Evolutionary conservation across 2,329 filamentous ascomycete species (phyloP).

Genomic region (Anisogramma anomala): DNA sequence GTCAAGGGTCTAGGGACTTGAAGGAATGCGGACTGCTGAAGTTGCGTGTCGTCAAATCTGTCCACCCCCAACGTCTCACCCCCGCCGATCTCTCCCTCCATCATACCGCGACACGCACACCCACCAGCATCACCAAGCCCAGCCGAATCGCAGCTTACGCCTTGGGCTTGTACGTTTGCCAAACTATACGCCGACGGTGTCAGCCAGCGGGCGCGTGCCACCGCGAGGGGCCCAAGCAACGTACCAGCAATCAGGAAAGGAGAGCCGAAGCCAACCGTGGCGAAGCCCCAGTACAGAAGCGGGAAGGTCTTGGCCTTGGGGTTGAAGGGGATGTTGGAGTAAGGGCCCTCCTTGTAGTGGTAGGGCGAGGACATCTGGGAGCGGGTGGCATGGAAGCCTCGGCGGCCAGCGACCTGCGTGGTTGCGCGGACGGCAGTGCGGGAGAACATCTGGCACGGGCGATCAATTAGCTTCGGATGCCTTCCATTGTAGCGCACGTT

Average conservation of each 20-base stretch:
- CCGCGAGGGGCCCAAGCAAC: conserved; percentile 24
- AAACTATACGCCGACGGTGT: conserved; percentile 28
- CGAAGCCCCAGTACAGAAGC: conserved; percentile 69
- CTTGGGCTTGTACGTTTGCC: conserved; percentile 38
- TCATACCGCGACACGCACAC: conserved; percentile 5
- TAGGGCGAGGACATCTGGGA: conserved; percentile 77
- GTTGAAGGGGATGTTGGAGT: conserved; percentile 95
- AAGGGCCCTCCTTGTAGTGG: conserved; percentile 96
- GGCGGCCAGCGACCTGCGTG: conserved; percentile 51
- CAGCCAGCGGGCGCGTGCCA: conserved; percentile 9
- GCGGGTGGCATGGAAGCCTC: conserved; percentile 87
- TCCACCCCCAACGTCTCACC: conserved; percentile 4
- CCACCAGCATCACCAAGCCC: neutral
- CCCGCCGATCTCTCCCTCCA: conserved; percentile 7
- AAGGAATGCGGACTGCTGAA: conserved; percentile 14
- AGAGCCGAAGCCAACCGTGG: conserved; percentile 43
- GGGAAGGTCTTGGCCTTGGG: conserved; percentile 78
- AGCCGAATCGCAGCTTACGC: conserved; percentile 20
- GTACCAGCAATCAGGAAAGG: conserved; percentile 54
- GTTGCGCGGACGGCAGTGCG: conserved; percentile 55
- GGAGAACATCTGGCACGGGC: conserved; percentile 65
- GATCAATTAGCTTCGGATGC: conserved; percentile 30
- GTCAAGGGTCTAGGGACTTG: no score
- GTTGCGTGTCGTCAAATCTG: conserved; percentile 16
- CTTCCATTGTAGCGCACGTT: neutral